Conservation (phyloP, 345 rosid genomes). For the Carallia pectinifolia region DNA sequence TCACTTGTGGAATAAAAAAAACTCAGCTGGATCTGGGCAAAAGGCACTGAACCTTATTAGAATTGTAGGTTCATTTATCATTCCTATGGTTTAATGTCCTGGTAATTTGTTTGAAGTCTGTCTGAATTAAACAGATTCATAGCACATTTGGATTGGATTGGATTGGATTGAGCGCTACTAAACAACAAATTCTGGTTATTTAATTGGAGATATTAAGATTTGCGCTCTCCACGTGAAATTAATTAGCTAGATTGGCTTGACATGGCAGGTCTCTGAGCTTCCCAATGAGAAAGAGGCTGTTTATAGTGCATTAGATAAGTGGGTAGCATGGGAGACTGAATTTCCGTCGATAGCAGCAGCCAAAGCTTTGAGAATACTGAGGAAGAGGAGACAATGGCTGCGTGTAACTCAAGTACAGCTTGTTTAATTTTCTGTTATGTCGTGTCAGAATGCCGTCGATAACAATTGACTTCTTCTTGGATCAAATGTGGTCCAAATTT, state of each 20-base stretch:
- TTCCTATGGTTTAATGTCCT: background rate
- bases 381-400: slow-evolving; percentile 67
- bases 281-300: slow-evolving; percentile 81
- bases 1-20: slow-evolving; percentile 78
- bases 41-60: slow-evolving; percentile 71
- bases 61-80: slow-evolving; percentile 42
- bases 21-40: slow-evolving; percentile 72
- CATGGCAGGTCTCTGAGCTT: slow-evolving; percentile 62
- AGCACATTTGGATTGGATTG: background rate
- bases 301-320: slow-evolving; percentile 77
- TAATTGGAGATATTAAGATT: background rate
- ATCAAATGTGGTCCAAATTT: background rate
- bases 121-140: background rate
- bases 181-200: background rate
- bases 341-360: slow-evolving; percentile 78
- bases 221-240: background rate
- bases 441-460: background rate
- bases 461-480: background rate
- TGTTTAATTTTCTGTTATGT: background rate
- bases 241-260: slow-evolving; percentile 13
- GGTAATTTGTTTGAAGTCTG: background rate
- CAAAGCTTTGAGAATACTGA: slow-evolving; percentile 62
- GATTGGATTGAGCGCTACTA: background rate
- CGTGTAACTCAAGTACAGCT: slow-evolving; percentile 79
- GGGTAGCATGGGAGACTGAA: slow-evolving; percentile 87